These are phyloP conservation scores for Cladorrhinum sp. DNA, from an alignment of 2,329 filamentous ascomycete genomes.

Conservation along the genomic window DNA sequence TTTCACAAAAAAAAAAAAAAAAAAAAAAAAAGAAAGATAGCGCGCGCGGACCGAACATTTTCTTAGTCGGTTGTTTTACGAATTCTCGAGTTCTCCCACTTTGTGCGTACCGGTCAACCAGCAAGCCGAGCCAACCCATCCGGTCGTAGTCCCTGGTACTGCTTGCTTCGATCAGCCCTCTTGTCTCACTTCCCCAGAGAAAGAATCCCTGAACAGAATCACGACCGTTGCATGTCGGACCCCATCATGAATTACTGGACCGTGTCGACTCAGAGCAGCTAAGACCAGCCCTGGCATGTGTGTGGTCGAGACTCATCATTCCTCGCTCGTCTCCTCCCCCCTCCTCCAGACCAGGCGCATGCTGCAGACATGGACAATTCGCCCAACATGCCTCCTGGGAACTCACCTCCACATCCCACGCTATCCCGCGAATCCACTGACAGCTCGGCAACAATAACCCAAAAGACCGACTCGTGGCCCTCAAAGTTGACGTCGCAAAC, in stretches of 20 bases:
- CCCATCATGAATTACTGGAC: conserved; percentile 23
- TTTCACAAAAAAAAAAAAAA: neutral
- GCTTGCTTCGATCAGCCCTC: neutral
- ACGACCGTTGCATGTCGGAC: conserved; percentile 17
- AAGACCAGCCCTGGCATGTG: conserved; percentile 28
- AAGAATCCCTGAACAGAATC: neutral
- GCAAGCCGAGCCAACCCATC: neutral
- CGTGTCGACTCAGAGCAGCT: conserved; percentile 20
- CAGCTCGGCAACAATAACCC: conserved; percentile 28
- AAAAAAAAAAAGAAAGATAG: too few relatives aligned
- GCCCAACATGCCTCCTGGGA: conserved; percentile 31
- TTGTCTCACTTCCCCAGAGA: conserved; percentile 1
- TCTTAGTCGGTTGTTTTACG: neutral
- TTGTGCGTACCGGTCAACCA: too few relatives aligned
- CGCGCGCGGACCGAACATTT: neutral
- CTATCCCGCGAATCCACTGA: conserved; percentile 30
- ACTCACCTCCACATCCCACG: conserved; percentile 20
- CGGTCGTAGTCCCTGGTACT: conserved; percentile 6
- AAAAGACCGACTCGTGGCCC: conserved; percentile 26
- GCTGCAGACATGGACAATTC: conserved; percentile 37
- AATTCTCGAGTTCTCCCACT: neutral
- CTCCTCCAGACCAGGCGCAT: conserved; percentile 24
- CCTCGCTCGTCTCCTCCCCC: conserved; percentile 27
- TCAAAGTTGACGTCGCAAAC: conserved; percentile 25
- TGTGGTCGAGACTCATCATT: conserved; percentile 21